Base-by-base conservation (phyloP, 2,329 filamentous ascomycete species). In the Colletotrichum sublineola region DNA sequence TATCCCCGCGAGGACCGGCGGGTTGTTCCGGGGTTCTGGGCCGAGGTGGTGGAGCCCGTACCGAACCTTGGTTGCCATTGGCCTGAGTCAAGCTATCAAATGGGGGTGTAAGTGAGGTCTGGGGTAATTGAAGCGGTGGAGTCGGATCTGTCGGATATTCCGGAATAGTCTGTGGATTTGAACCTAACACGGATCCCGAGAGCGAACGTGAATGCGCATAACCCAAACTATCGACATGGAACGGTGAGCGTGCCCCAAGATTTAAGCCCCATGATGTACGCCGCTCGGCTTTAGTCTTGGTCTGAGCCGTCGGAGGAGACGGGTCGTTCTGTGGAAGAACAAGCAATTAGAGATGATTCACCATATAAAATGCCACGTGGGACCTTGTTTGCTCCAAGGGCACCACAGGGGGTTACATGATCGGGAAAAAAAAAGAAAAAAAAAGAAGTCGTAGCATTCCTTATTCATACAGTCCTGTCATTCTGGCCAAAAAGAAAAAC, bases 221-320 rank as follows among this genome's bases (percentile, higher is more conserved):
- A 29, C 57, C 66, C 63, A 69, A 53, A 68, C 53, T 69, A 65
- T 79, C 78, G 70, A 74, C 73, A 68, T 74, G 77, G 67, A 77
- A 46, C 24, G 69, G 75, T 40, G 82, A 78, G 74, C 79, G 81
- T 62, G 78, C 68, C 74, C 81, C 77, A 75, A 83, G 75, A 71
- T 78, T 78, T 77, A 86, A 73, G 61, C 81, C 82, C 85, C 85
- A 87, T 33, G 85, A 86, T 61, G 80, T 79, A 67, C 84, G 83
- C 67, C 83, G 82, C 73, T 84, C 82, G 75, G 77, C 71, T 79
- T 83, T 82, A 75, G 74, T 75, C 75, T 80, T 80, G 76, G 78
- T 75, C 76, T 82, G 81, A 76, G 80, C 80, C 78, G 77, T 76
- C 69, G 80, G 77, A 74, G 80, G 76, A 61, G 76, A 76, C 70